Evolutionary conservation across 192 early-diverging fungal genomes (phyloP).

Genomic region (Coemansia javaensis): DNA sequence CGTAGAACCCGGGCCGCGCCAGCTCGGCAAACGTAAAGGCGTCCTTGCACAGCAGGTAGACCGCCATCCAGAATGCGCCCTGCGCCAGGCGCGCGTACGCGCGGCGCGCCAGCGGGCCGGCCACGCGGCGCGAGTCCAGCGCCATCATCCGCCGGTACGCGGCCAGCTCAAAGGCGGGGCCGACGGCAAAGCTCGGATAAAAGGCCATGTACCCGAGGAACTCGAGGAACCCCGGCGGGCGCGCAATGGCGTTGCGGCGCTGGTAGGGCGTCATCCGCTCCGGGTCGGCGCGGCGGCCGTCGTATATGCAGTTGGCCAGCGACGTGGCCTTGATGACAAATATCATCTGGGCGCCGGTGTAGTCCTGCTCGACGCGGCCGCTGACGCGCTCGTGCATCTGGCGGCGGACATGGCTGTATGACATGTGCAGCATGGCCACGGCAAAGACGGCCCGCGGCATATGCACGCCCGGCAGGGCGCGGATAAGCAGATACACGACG

Average conservation of each 20-base stretch:
- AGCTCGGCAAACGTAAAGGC: slow-evolving; percentile 9
- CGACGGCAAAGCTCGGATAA: slow-evolving; percentile 78
- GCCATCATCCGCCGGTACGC: slow-evolving; percentile 53
- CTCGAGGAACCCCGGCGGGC: slow-evolving; percentile 65
- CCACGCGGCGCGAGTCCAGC: slow-evolving; percentile 25
- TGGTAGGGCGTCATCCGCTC: slow-evolving; percentile 57
- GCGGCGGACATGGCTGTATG: slow-evolving; percentile 49
- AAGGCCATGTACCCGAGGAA: slow-evolving; percentile 88
- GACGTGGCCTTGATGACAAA: slow-evolving; percentile 88
- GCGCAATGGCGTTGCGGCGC: slow-evolving; percentile 53
- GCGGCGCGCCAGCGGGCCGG: slow-evolving; percentile 9
- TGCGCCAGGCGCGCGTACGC: slow-evolving; percentile 27
- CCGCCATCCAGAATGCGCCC: slow-evolving; percentile 38
- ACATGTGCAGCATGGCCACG: slow-evolving; percentile 62
- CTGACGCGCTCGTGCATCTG: slow-evolving; percentile 30
- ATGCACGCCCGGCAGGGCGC: slow-evolving; percentile 31
- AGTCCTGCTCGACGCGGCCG: slow-evolving; percentile 61
- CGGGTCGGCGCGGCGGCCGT: slow-evolving; percentile 53
- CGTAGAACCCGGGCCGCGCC: slow-evolving; percentile 15
- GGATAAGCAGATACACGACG: slow-evolving; percentile 54
- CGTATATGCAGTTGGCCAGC: slow-evolving; percentile 79
- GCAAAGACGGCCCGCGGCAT: slow-evolving; percentile 59
- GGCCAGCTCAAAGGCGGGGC: slow-evolving; percentile 72
- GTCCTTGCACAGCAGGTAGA: slow-evolving; percentile 23
- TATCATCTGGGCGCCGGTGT: slow-evolving; percentile 92